Evolutionary conservation across 179 eudicot genomes (phyloP).

Genomic region (Heliamphora pulchella): DNA sequence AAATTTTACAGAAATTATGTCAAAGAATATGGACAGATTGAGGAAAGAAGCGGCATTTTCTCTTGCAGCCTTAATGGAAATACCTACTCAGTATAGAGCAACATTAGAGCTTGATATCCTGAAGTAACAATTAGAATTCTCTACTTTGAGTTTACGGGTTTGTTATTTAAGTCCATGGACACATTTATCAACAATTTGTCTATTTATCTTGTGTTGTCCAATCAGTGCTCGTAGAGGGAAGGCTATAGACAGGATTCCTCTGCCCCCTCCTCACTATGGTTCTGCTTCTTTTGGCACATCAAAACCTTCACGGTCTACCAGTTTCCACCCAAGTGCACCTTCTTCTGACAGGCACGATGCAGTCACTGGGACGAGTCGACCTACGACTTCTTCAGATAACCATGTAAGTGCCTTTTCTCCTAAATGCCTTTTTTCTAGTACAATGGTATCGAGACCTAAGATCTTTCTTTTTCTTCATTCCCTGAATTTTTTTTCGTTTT

Average conservation of each 20-base stretch:
- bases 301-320: slow-evolving; percentile 32
- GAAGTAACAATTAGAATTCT: slow-evolving; percentile 23
- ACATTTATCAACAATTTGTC: background rate
- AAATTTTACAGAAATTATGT: slow-evolving; percentile 55
- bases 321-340: slow-evolving; percentile 33
- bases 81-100: slow-evolving; percentile 57
- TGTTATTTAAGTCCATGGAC: background rate
- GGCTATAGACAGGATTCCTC: slow-evolving; percentile 35
- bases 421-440: too few species aligned
- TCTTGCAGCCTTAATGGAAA: slow-evolving; percentile 53
- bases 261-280: slow-evolving; percentile 47
- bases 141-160: background rate
- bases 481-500: background rate
- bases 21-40: slow-evolving; percentile 36
- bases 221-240: slow-evolving; percentile 40
- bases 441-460: background rate
- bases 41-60: slow-evolving; percentile 57
- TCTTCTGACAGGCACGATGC: slow-evolving; percentile 21
- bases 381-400: slow-evolving; percentile 31
- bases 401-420: slow-evolving; percentile 22
- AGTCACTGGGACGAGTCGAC: slow-evolving; percentile 17
- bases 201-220: slow-evolving; percentile 7
- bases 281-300: slow-evolving; percentile 25
- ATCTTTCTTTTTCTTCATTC: background rate
- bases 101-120: slow-evolving; percentile 43